A percentile compares a stretch with the other conserved stretches of the same genome.
phyloP scores from a whole-genome alignment of 108 stramenopile genomes.

The Fistulifera pelliculosa region DNA sequence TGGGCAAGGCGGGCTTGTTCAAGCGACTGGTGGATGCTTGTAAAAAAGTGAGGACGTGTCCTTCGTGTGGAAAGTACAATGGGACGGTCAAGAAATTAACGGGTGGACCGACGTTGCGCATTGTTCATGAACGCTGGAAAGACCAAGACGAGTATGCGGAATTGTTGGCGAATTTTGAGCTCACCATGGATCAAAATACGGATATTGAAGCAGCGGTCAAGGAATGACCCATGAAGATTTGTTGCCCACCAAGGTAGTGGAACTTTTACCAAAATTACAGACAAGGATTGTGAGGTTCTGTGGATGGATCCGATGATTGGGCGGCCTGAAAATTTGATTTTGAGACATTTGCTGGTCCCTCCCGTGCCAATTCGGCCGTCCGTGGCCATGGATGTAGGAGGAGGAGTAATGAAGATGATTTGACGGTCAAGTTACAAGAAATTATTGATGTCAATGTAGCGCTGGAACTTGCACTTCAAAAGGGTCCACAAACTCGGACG shows the following conservation, averaged over 20 bases:
- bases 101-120: slow-evolving; percentile 85
- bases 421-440: slow-evolving; percentile 96
- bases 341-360: slow-evolving; percentile 90
- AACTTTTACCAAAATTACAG: slow-evolving; percentile 86
- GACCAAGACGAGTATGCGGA: slow-evolving; percentile 54
- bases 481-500: slow-evolving; percentile 84
- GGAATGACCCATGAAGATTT: slow-evolving; percentile 59
- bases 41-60: slow-evolving; percentile 85
- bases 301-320: slow-evolving; percentile 88
- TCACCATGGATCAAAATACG: slow-evolving; percentile 62
- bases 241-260: slow-evolving; percentile 65
- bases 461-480: slow-evolving; percentile 72
- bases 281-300: slow-evolving; percentile 91
- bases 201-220: slow-evolving; percentile 39
- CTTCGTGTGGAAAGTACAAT: slow-evolving; percentile 80
- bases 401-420: slow-evolving; percentile 97
- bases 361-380: slow-evolving; percentile 99
- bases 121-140: slow-evolving; percentile 90
- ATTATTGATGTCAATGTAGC: slow-evolving; percentile 94
- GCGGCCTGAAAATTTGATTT: slow-evolving; percentile 91
- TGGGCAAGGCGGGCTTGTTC: slow-evolving; percentile 55
- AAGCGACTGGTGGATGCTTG: slow-evolving; percentile 90
- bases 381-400: slow-evolving; percentile 96
- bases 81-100: slow-evolving; percentile 94
- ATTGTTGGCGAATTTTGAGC: slow-evolving; percentile 38